phyloP scores from a whole-genome alignment of 345 rosid species.

The Bretschneidera sinensis region DNA sequence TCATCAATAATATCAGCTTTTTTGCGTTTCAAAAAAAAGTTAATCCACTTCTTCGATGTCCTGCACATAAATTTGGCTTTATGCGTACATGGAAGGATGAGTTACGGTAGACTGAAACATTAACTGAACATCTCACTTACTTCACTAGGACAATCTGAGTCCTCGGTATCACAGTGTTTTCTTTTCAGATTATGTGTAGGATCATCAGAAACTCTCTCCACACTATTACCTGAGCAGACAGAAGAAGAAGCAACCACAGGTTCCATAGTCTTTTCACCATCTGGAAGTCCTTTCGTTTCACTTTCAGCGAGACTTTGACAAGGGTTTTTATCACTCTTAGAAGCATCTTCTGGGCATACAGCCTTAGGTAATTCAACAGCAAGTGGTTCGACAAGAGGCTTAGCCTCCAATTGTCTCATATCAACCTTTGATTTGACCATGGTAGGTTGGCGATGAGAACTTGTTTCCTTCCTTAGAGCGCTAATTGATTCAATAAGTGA shows the following conservation, averaged over 20 bases:
- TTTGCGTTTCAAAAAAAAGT: too few species aligned
- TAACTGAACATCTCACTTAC: constrained; percentile 33
- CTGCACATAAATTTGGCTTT: constrained; percentile 30
- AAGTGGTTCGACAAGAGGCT: constrained; percentile 28
- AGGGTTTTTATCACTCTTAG: constrained; percentile 19
- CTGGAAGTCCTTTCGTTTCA: constrained; percentile 33
- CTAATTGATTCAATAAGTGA: constrained; percentile 12
- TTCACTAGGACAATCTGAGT: constrained; percentile 64
- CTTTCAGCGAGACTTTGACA: constrained; percentile 26
- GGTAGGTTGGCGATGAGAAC: constrained; percentile 27
- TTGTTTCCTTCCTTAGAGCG: constrained; percentile 25
- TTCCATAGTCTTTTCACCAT: constrained; percentile 46
- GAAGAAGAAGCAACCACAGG: constrained; percentile 61
- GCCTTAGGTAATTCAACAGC: constrained; percentile 32
- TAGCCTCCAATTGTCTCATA: constrained; percentile 28
- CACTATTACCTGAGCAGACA: constrained; percentile 69
- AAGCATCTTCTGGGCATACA: constrained; percentile 25
- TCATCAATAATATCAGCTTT: too few species aligned
- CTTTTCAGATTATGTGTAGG: constrained; percentile 51
- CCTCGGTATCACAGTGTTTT: constrained; percentile 51
- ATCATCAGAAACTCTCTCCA: constrained; percentile 52
- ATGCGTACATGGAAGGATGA: not conserved
- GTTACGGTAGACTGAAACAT: not conserved
- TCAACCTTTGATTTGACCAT: constrained; percentile 31
- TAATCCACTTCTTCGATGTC: constrained; percentile 46